phyloP scores from a whole-genome alignment of 2,329 filamentous ascomycete species.

The Xylaria multiplex region DNA sequence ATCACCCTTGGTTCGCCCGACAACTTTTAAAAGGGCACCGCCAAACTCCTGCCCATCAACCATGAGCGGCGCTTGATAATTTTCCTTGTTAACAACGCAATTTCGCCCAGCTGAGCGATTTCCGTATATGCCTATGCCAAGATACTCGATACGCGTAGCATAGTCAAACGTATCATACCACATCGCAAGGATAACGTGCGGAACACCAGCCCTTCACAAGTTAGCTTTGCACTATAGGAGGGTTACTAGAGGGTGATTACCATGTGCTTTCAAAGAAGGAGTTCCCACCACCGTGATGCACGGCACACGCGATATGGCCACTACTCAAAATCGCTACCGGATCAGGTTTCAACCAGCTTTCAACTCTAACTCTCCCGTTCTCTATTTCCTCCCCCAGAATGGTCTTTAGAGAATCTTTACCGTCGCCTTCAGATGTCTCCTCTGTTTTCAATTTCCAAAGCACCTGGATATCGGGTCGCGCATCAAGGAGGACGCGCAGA shows the following conservation, averaged over 20 bases:
- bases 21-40: constrained; percentile 14
- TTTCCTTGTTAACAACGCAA: constrained; percentile 14
- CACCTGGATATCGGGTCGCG: constrained; percentile 19
- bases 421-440: constrained; percentile 1
- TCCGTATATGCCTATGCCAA: constrained; percentile 9
- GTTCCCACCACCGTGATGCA: constrained; percentile 21
- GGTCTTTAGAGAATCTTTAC: neutral
- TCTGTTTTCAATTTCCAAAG: constrained; percentile 24
- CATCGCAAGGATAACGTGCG: constrained; percentile 12
- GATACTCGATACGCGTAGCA: constrained; percentile 18
- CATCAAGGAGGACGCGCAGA: constrained; percentile 17
- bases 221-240: neutral
- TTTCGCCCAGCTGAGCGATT: constrained; percentile 3
- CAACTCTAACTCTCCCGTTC: constrained; percentile 16
- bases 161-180: constrained; percentile 25
- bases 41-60: constrained; percentile 24
- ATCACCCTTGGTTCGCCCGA: constrained; percentile 6
- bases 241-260: neutral
- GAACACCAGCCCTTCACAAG: constrained; percentile 14
- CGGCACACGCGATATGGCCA: constrained; percentile 13
- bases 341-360: constrained; percentile 21
- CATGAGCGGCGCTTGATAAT: constrained; percentile 20
- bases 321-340: constrained; percentile 16
- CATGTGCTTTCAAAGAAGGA: constrained; percentile 22
- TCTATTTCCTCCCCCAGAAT: constrained; percentile 17